phyloP scores from a whole-genome alignment of 768 basidiomycete species.

The Termitomyces sp. region DNA sequence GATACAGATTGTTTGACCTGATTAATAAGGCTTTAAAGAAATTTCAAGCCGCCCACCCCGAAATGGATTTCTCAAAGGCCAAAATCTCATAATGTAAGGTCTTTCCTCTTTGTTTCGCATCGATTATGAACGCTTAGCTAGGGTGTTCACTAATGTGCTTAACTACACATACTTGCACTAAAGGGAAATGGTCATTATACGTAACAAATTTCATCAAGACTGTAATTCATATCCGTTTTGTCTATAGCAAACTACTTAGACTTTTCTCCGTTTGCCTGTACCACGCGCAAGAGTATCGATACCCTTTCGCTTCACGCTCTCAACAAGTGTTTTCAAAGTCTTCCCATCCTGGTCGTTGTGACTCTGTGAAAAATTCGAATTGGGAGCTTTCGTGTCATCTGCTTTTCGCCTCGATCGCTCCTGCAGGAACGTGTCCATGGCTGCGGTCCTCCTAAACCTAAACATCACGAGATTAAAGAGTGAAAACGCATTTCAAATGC shows the following conservation, averaged over 20 bases:
- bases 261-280: slow-evolving; percentile 39
- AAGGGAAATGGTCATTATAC: not conserved
- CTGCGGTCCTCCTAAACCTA: slow-evolving; percentile 91
- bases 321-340: slow-evolving; percentile 67
- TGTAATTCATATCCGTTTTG: not conserved
- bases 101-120: not conserved
- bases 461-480: slow-evolving; percentile 7
- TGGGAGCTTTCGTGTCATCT: slow-evolving; percentile 22
- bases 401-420: slow-evolving; percentile 73
- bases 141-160: not conserved
- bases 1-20: not conserved
- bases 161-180: not conserved
- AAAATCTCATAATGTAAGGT: slow-evolving; percentile 54
- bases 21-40: slow-evolving; percentile 68
- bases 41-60: slow-evolving; percentile 88
- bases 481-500: not conserved
- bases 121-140: not conserved
- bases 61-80: slow-evolving; percentile 91
- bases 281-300: slow-evolving; percentile 22
- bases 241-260: slow-evolving; percentile 18
- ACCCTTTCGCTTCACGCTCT: slow-evolving; percentile 85
- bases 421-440: slow-evolving; percentile 82
- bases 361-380: slow-evolving; percentile 12
- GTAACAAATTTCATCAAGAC: not conserved
- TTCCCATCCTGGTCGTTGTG: slow-evolving; percentile 14